phyloP scores from a whole-genome alignment of 306 rosid species.

The Glycine latifolia region DNA sequence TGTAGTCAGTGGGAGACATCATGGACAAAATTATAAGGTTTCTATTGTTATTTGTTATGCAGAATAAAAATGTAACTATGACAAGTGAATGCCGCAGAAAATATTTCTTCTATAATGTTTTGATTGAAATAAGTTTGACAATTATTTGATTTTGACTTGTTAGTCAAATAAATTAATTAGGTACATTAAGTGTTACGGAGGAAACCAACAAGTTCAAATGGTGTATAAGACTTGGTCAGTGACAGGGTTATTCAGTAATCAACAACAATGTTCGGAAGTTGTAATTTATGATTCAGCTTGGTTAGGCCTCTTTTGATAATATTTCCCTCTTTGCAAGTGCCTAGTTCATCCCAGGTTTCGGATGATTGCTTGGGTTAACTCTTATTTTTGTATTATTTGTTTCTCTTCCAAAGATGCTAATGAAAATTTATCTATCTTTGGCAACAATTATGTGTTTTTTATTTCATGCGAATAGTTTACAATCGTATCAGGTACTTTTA shows the following conservation, averaged over 20 bases:
- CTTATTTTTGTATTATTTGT: neutral
- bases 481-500: neutral
- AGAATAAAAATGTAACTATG: neutral
- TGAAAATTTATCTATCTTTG: neutral
- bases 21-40: constrained; percentile 12
- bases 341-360: neutral
- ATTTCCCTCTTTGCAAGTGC: neutral
- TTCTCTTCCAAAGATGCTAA: neutral
- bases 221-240: neutral
- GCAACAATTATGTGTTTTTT: neutral
- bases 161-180: constrained; percentile 24
- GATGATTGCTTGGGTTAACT: neutral
- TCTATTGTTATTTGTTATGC: neutral
- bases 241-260: neutral
- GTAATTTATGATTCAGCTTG: too few relatives aligned
- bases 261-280: neutral
- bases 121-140: neutral
- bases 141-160: constrained; percentile 1
- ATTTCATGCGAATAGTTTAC: neutral
- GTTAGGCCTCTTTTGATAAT: too few relatives aligned
- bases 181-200: neutral
- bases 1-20: neutral
- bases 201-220: neutral
- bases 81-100: neutral
- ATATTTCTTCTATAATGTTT: neutral